Conservation (phyloP, 345 rosid genomes). For the Carallia brachiata region DNA sequence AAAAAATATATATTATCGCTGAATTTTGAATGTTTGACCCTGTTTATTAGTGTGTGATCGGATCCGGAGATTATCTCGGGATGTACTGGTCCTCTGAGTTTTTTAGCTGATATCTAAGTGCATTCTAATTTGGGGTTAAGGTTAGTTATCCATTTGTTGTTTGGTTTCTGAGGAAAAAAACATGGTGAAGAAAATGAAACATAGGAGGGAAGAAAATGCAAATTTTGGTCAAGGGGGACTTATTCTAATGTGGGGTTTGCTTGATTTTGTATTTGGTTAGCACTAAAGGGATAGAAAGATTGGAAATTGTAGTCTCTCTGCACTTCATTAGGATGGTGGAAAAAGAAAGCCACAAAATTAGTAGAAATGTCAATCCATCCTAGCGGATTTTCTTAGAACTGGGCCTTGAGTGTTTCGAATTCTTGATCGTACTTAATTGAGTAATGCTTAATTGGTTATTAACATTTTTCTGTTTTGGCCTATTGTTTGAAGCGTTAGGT, state of each 20-base stretch:
- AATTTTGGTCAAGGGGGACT: neutral
- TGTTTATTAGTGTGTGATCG: conserved; percentile 25
- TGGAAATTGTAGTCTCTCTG: neutral
- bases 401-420: neutral
- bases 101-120: conserved; percentile 34
- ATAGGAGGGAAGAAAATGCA: neutral
- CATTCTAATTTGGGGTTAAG: neutral
- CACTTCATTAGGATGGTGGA: neutral
- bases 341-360: neutral
- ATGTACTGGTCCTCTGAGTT: conserved; percentile 17
- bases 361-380: no score
- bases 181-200: neutral
- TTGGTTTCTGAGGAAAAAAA: neutral
- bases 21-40: conserved; percentile 12
- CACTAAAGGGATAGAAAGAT: neutral
- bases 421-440: neutral
- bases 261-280: neutral
- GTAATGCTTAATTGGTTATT: neutral
- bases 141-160: neutral
- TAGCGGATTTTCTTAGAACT: no score
- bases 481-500: conserved; percentile 11
- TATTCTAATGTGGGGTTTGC: neutral
- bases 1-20: neutral
- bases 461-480: neutral
- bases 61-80: conserved; percentile 32